Percentiles rank a stretch among this genome's conserved stretches.
phyloP scores from a whole-genome alignment of 2,329 filamentous ascomycete genomes.

The Fusarium mundagurra region DNA sequence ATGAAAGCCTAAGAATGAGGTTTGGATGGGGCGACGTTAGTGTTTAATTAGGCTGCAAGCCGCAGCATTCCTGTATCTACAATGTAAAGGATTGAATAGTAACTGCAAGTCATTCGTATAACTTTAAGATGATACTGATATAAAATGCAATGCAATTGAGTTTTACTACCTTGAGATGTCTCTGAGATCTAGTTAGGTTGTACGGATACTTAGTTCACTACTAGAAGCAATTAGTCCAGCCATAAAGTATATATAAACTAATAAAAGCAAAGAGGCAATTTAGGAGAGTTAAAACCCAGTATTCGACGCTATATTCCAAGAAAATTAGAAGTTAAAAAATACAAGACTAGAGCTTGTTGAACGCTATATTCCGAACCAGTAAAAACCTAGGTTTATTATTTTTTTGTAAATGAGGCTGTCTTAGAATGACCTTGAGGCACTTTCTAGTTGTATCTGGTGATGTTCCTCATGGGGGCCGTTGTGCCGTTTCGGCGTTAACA shows the following conservation, averaged over 20 bases:
- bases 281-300: no score
- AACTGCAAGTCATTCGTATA: accelerated
- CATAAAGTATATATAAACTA: not conserved
- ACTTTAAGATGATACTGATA: not conserved
- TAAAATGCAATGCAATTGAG: not conserved
- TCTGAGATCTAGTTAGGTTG: accelerated
- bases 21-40: accelerated
- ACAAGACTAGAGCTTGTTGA: no score
- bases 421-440: not conserved
- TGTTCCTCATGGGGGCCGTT: not conserved
- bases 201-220: not conserved
- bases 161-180: not conserved
- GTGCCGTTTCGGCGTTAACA: not conserved
- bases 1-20: accelerated
- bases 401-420: no score
- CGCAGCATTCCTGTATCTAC: not conserved
- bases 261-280: no score
- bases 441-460: not conserved
- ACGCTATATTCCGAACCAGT: no score
- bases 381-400: no score
- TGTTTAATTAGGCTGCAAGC: not conserved
- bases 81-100: no score
- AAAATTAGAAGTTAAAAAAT: no score
- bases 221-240: not conserved
- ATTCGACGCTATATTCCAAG: no score